Percentiles rank a stretch among this genome's conserved stretches.
These are phyloP conservation scores for Prunus yedoensis DNA, from an alignment of 331 rosid genomes.

Conservation along the genomic window DNA sequence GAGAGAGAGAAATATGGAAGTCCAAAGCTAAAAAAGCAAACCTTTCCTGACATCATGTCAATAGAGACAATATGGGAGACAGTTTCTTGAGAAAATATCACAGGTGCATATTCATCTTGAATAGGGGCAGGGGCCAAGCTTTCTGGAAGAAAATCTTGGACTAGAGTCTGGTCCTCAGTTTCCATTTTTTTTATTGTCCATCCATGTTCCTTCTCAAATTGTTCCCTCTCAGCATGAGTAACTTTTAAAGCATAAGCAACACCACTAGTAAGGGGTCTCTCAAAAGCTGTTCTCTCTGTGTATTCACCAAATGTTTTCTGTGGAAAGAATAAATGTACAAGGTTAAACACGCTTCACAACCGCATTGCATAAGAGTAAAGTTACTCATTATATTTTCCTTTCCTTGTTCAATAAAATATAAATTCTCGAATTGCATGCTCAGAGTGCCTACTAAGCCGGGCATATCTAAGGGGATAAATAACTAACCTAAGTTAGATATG, in stretches of 20 bases:
- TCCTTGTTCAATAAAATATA: neutral
- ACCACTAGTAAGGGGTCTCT: constrained; percentile 97
- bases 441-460: neutral
- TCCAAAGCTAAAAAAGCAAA: constrained; percentile 31
- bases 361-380: neutral
- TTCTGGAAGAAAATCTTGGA: constrained; percentile 90
- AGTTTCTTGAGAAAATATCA: constrained; percentile 95
- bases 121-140: constrained; percentile 82
- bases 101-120: constrained; percentile 98
- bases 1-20: neutral
- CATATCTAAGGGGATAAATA: neutral
- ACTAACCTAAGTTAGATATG: constrained; percentile 3
- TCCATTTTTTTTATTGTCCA: constrained; percentile 95
- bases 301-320: constrained; percentile 91
- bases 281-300: constrained; percentile 89
- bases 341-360: neutral
- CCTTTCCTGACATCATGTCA: constrained; percentile 99
- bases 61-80: constrained; percentile 98
- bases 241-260: constrained; percentile 97
- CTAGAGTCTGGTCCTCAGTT: constrained; percentile 80
- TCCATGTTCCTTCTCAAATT: constrained; percentile 79
- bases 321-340: constrained; percentile 12
- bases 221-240: constrained; percentile 70
- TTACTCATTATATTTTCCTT: neutral
- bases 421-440: neutral